phyloP scores from a whole-genome alignment of 2,329 filamentous ascomycete species.

The Drechslerella coelobrocha region DNA sequence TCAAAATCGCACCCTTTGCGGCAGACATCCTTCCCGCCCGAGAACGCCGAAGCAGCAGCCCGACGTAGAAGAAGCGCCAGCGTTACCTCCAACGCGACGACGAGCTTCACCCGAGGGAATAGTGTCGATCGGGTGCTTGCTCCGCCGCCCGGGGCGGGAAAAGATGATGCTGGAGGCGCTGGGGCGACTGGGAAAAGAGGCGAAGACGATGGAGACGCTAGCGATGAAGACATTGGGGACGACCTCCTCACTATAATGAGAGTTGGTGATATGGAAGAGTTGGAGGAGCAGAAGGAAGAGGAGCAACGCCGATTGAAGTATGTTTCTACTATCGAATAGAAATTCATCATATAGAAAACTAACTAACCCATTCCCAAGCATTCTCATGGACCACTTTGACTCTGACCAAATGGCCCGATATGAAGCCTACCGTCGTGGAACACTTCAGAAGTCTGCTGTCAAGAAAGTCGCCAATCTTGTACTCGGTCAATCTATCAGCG shows the following conservation, averaged over 20 bases:
- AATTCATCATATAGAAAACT: not conserved
- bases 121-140: slow-evolving; percentile 57
- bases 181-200: slow-evolving; percentile 61
- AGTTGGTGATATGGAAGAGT: slow-evolving; percentile 67
- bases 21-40: slow-evolving; percentile 80
- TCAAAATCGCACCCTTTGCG: slow-evolving; percentile 71
- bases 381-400: slow-evolving; percentile 58
- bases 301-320: slow-evolving; percentile 63
- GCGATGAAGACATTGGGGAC: slow-evolving; percentile 64
- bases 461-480: slow-evolving; percentile 70
- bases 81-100: slow-evolving; percentile 68
- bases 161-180: slow-evolving; percentile 55
- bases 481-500: slow-evolving; percentile 70
- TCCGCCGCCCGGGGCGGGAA: slow-evolving; percentile 37
- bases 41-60: slow-evolving; percentile 62
- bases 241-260: slow-evolving; percentile 60
- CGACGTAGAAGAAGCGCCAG: slow-evolving; percentile 67
- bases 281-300: slow-evolving; percentile 72
- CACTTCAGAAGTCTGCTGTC: slow-evolving; percentile 63
- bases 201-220: slow-evolving; percentile 67
- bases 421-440: slow-evolving; percentile 62
- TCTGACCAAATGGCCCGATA: slow-evolving; percentile 62
- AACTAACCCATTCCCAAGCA: slow-evolving; percentile 35
- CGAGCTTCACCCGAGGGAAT: slow-evolving; percentile 63
- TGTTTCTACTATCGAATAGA: not conserved